Base-by-base conservation (phyloP, 768 basidiomycete species). In the Collybia nuda region DNA sequence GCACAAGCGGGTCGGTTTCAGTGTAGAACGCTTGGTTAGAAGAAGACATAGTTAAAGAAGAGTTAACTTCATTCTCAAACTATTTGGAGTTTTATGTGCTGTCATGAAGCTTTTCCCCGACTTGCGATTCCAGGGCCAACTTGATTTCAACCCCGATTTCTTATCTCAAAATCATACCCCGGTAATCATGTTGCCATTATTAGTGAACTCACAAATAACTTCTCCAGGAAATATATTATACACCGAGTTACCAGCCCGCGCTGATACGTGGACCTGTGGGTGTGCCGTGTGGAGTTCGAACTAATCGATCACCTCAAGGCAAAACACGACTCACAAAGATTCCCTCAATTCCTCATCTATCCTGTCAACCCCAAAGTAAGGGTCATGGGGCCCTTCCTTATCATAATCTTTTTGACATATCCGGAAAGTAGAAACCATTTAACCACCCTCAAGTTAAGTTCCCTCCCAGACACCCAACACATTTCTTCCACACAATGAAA, bases 271-370 rank as follows among this genome's bases (percentile, higher is more conserved):
- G 58, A 55, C 61, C 50, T 29, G 38, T 51, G 51, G 56, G 52
- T 48, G 47, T 48, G 53, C 56, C 60, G 57, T 61, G 57, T 59
- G 61, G 57, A 56, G 47, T 17, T 43, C 42, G 19, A 43, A 23
- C 4, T 23, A 23, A 21, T 56, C 67, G 54, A 69, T 67, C 65
- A 68, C 78, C 78, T 79, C 75, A 72, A 78, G 78, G 78, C 77
- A 71, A 60, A 73, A 75, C 71, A 74, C 72, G 71, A 66, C 57
- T 52, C 56, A 47, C 36, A 50, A 8, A 19, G 21, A 15, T n/a
- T n/a, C 19, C 32, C 32, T 5, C 32, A 32, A 32, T 17, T 43
- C 32, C 38, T 42, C 9, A 12, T 28, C 40, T 37, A 24, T n/a
- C 29, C 32, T 23, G 19, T 37, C 24, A 35, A 11, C 32, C 38